Evolutionary conservation across 441 rosid genomes (phyloP).

Genomic region (Lepidium campestre): DNA sequence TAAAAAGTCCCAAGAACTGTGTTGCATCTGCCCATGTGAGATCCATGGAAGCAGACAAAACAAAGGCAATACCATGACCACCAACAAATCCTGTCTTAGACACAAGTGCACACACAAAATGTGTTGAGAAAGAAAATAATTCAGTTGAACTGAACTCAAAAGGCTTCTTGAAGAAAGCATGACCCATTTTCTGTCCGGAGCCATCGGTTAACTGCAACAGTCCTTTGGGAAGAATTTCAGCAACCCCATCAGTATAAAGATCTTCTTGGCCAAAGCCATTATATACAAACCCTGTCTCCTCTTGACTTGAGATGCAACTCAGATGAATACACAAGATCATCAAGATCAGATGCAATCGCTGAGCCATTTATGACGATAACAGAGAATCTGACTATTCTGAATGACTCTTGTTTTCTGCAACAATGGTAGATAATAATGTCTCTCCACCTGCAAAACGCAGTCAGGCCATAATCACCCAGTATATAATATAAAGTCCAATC

Average conservation of each 20-base stretch:
- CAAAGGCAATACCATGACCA: conserved; percentile 61
- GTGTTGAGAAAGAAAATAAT: conserved; percentile 48
- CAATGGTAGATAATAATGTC: background rate
- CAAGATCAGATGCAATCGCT: background rate
- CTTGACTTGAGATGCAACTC: conserved; percentile 22
- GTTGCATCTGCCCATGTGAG: conserved; percentile 26
- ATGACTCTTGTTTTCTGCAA: background rate
- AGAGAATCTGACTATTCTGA: background rate
- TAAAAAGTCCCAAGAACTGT: conserved; percentile 46
- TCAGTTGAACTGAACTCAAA: conserved; percentile 10
- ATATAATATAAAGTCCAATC: conserved; percentile 5
- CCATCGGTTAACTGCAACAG: conserved; percentile 41
- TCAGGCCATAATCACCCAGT: background rate
- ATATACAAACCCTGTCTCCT: conserved; percentile 25
- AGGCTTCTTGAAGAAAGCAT: conserved; percentile 45
- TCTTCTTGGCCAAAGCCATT: conserved; percentile 35
- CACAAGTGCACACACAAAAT: conserved; percentile 44
- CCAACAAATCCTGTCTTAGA: conserved; percentile 16
- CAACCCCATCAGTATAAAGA: conserved; percentile 33
- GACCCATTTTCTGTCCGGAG: conserved; percentile 26
- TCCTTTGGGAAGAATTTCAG: conserved; percentile 33
- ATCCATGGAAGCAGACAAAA: conserved; percentile 39
- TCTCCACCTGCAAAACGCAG: background rate
- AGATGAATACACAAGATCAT: conserved; percentile 14
- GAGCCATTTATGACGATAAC: background rate